Evolutionary conservation across 2,329 filamentous ascomycete genomes (phyloP).

Genomic region (Phialemoniopsis sp.): DNA sequence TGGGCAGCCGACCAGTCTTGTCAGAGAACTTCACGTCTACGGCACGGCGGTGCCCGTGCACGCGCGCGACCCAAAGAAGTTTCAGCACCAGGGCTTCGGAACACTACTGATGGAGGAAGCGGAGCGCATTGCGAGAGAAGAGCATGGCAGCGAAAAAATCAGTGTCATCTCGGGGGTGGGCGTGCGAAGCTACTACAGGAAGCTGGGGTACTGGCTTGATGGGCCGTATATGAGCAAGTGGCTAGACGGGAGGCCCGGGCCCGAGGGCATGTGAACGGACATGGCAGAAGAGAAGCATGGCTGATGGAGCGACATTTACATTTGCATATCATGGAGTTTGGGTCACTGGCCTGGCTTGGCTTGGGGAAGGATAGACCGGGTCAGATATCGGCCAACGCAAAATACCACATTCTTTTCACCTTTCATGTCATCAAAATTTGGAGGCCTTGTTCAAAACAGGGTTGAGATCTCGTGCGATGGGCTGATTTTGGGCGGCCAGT

Average conservation of each 20-base stretch:
- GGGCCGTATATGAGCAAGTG: slow-evolving; percentile 78
- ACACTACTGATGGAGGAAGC: slow-evolving; percentile 97
- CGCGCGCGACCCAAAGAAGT: slow-evolving; percentile 90
- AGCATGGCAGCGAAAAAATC: slow-evolving; percentile 91
- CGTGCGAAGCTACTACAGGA: slow-evolving; percentile 90
- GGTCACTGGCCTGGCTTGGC: no score
- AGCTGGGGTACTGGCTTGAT: slow-evolving; percentile 89
- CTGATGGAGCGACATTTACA: background rate
- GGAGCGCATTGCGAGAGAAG: slow-evolving; percentile 87
- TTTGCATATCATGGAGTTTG: no score
- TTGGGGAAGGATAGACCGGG: no score
- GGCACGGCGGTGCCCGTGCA: slow-evolving; percentile 97
- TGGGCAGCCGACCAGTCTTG: slow-evolving; percentile 83
- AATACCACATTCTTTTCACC: no score
- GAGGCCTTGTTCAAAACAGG: no score
- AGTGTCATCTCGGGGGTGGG: slow-evolving; percentile 98
- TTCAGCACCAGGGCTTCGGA: slow-evolving; percentile 97
- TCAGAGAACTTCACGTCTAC: slow-evolving; percentile 94
- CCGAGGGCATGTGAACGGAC: slow-evolving; percentile 4
- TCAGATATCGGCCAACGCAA: no score
- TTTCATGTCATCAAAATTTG: no score
- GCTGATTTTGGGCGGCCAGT: no score
- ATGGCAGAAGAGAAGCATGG: background rate
- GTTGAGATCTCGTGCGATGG: no score
- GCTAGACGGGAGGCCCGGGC: slow-evolving; percentile 43